Base-by-base conservation (phyloP, 2,329 filamentous ascomycete species). In the Penicillium glabrum region DNA sequence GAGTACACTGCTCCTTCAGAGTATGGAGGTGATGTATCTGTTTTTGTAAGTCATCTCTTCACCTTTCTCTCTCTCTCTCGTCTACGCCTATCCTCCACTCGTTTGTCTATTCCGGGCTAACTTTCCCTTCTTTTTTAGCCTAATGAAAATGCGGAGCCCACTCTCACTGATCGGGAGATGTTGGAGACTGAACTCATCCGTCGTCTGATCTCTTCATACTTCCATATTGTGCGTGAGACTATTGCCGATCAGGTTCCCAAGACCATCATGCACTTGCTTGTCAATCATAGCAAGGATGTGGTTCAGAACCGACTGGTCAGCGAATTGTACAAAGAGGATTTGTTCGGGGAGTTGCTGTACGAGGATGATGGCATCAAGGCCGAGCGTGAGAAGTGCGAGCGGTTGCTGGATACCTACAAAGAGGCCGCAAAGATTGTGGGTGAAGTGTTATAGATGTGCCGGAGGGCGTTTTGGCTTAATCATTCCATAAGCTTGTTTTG, bases 191-290 rank as follows among this genome's bases (percentile, higher is more conserved):
- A 99, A 77, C 86, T 99, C 41, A 99, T 99, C 73, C 89, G 93
- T 46, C 90, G 93, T 46, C 85, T 99, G 55, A 99, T 99, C 74
- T 96, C 91, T 31, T 97, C 93, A 1, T 99, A 99, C 81, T 99
- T 99, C 82, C 96, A 96, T 75, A 99, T 99, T 69, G 95, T 99
- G 46, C 90, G 95, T 61, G 95, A 99, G 77, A 93, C 91, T n/a
- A 96, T 97, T 68, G 93, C 93, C 45, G 95, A 99, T 73, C 93
- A 98, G 78, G 95, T 99, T 11, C 95, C 95, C 64, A 99, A 99
- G 79, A 95, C 95, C 5, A 89, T 99, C 66, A 99, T 99, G 95
- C 95, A 99, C 74, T 85, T 99, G 46, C 85, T 99, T 33, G 95
- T 99, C 72, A 99, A 99, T 77, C 91, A 97, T 80, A 96, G 91